Evolutionary conservation across 768 basidiomycete species (phyloP).

Genomic region (Suillus fuscotomentosus): DNA sequence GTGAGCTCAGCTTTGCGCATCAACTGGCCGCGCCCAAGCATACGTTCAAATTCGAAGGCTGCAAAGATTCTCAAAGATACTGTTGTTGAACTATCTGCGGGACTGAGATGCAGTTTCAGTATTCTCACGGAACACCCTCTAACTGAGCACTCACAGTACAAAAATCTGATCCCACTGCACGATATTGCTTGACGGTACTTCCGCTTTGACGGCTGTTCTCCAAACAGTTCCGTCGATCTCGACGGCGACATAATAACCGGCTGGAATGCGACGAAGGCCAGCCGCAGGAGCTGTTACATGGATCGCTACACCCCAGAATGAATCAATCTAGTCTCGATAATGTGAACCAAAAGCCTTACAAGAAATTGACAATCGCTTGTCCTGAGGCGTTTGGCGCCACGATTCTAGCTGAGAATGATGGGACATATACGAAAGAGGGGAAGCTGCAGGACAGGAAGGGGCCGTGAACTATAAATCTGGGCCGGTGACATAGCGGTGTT

Average conservation of each 20-base stretch:
- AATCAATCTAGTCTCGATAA: not conserved
- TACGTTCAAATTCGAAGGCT: slow-evolving; percentile 11
- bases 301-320: slow-evolving; percentile 6
- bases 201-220: slow-evolving; percentile 8
- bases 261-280: slow-evolving; percentile 14
- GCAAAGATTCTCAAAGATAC: slow-evolving; percentile 8
- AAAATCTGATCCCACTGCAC: slow-evolving; percentile 16
- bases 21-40: slow-evolving; percentile 11
- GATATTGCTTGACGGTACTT: slow-evolving; percentile 3
- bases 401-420: slow-evolving; percentile 4
- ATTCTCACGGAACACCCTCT: not conserved
- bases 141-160: slow-evolving; percentile 4
- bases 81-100: not conserved
- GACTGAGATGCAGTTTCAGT: slow-evolving; percentile 4
- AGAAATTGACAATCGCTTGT: slow-evolving; percentile 5
- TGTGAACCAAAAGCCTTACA: not conserved
- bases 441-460: not conserved
- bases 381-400: slow-evolving; percentile 5
- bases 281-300: slow-evolving; percentile 10
- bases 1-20: slow-evolving; percentile 5
- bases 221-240: not conserved
- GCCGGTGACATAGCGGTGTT: not conserved
- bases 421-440: slow-evolving; percentile 1
- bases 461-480: slow-evolving; percentile 2
- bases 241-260: slow-evolving; percentile 15